phyloP scores from a whole-genome alignment of 257 asterid genomes.

The Solanum rostratum region DNA sequence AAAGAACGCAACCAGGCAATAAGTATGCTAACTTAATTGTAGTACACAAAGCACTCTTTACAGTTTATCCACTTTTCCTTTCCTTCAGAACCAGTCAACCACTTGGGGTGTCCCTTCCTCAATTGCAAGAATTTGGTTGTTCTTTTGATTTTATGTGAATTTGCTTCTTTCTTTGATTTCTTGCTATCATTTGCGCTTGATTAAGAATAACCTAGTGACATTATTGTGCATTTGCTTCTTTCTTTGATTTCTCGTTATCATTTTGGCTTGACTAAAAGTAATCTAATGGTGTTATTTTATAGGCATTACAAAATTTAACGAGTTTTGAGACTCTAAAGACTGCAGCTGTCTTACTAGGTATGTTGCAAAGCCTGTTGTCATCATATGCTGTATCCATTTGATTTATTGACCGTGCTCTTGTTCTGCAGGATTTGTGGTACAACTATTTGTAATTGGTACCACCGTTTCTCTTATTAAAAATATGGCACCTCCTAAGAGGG shows the following conservation, averaged over 20 bases:
- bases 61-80: not conserved
- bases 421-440: constrained; percentile 42
- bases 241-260: not conserved
- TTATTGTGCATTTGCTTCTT: not conserved
- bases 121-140: not conserved
- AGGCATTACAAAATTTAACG: constrained; percentile 41
- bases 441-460: constrained; percentile 24
- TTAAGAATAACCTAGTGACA: not conserved
- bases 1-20: not conserved
- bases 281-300: not conserved
- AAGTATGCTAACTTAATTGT: not conserved
- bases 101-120: not conserved
- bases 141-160: not conserved
- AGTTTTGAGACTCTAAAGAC: constrained; percentile 40
- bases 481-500: constrained; percentile 90
- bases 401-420: not conserved
- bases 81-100: not conserved
- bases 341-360: constrained; percentile 42
- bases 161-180: not conserved
- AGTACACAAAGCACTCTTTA: not conserved
- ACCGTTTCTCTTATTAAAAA: constrained; percentile 43
- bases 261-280: not conserved
- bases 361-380: not conserved
- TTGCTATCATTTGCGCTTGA: not conserved
- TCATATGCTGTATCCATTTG: not conserved